Evolutionary conservation across 108 stramenopile species (phyloP).

Genomic region (Cyclostephanos invisitatus): DNA sequence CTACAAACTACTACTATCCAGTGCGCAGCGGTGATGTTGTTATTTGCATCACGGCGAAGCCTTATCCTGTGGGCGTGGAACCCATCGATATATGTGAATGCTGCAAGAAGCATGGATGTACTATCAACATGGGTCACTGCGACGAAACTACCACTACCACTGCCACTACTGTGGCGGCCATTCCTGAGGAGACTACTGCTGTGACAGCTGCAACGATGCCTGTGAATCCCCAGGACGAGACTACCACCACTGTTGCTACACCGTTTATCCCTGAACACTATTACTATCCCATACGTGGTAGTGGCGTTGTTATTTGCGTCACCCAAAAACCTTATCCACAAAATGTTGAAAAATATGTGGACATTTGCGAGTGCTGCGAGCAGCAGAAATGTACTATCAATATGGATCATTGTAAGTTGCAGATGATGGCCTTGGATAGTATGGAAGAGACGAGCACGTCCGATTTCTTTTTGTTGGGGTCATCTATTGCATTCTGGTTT

Average conservation of each 20-base stretch:
- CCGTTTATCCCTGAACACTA: not conserved
- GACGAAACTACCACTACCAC: too few species aligned
- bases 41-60: too few species aligned
- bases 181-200: too few species aligned
- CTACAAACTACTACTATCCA: not conserved
- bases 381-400: not conserved
- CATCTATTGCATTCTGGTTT: slow-evolving; percentile 2
- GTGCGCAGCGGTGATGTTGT: not conserved
- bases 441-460: not conserved
- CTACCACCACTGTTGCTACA: not conserved
- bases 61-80: too few species aligned
- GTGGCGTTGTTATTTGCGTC: not conserved
- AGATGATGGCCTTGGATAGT: not conserved
- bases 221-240: too few species aligned
- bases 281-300: not conserved
- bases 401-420: not conserved
- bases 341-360: not conserved
- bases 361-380: not conserved
- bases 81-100: not conserved
- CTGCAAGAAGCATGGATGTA: slow-evolving; percentile 1
- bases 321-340: not conserved
- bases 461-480: too few species aligned
- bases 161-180: too few species aligned
- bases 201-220: not conserved
- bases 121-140: too few species aligned